phyloP scores from a whole-genome alignment of 768 basidiomycete genomes.

The Jaapia argillacea region DNA sequence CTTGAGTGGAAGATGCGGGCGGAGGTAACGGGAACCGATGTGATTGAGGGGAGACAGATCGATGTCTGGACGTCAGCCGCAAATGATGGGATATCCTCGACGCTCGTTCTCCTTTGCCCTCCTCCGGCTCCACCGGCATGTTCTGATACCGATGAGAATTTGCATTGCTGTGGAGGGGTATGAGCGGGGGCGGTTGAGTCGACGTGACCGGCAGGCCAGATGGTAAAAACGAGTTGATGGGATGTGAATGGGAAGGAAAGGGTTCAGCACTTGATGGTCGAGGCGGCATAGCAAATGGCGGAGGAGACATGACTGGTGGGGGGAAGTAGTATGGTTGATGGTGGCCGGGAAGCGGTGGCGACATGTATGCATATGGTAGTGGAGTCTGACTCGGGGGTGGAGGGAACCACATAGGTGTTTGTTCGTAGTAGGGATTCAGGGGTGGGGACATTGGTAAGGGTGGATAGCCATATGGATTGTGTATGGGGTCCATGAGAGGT shows the following conservation, averaged over 20 bases:
- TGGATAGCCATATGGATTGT: conserved; percentile 25
- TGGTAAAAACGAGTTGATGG: conserved; percentile 18
- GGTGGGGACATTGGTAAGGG: conserved; percentile 27
- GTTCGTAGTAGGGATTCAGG: conserved; percentile 30
- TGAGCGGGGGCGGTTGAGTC: conserved; percentile 20
- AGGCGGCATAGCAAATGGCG: conserved; percentile 18
- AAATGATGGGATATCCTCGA: conserved; percentile 51
- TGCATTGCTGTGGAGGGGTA: conserved; percentile 11
- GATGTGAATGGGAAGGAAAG: conserved; percentile 21
- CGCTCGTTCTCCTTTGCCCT: conserved; percentile 53
- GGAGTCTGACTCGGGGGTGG: conserved; percentile 22
- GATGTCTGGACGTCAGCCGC: conserved; percentile 42
- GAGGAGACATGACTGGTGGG: conserved; percentile 15
- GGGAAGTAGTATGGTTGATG: conserved; percentile 23
- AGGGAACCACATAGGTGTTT: conserved; percentile 43
- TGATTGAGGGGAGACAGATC: conserved; percentile 53
- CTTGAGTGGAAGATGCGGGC: not conserved
- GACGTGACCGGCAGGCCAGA: conserved; percentile 27
- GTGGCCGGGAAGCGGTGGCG: conserved; percentile 14
- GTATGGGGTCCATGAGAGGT: conserved; percentile 16
- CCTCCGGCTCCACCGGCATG: conserved; percentile 29
- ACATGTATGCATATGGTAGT: conserved; percentile 20
- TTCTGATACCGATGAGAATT: conserved; percentile 1
- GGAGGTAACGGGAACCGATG: conserved; percentile 38
- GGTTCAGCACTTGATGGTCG: conserved; percentile 47